Evolutionary conservation across 139 green algal genomes (phyloP).

Genomic region (Auxenochlorella protothecoides): DNA sequence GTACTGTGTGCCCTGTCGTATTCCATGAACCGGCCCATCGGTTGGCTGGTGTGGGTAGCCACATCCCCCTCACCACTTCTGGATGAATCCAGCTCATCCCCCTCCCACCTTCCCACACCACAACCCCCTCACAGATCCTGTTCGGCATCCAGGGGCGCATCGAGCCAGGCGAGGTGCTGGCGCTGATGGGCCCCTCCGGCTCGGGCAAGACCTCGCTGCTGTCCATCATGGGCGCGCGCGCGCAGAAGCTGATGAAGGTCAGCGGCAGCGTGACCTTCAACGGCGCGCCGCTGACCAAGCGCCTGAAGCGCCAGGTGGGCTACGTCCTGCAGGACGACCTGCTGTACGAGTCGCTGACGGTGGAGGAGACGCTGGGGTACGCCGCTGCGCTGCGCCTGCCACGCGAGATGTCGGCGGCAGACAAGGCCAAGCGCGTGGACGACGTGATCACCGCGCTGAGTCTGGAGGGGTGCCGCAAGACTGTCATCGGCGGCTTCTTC

Average conservation of each 20-base stretch:
- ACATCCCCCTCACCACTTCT: not conserved
- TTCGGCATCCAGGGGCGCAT: constrained; percentile 32
- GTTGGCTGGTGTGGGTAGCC: too few species aligned
- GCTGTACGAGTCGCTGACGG: constrained; percentile 66
- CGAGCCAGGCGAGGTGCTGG: constrained; percentile 40
- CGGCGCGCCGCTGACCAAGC: constrained; percentile 48
- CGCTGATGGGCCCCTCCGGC: constrained; percentile 55
- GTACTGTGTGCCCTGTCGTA: too few species aligned
- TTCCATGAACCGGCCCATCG: too few species aligned
- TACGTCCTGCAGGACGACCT: constrained; percentile 84
- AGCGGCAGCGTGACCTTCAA: constrained; percentile 61
- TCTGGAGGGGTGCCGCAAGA: constrained; percentile 65
- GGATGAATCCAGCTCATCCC: not conserved
- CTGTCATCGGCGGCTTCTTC: constrained; percentile 81
- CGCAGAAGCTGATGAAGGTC: constrained; percentile 23
- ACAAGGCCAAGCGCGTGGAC: constrained; percentile 58
- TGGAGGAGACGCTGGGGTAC: constrained; percentile 62
- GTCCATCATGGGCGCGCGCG: constrained; percentile 51
- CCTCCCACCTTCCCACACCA: not conserved
- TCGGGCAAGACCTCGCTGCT: constrained; percentile 74
- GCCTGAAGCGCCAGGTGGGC: constrained; percentile 36
- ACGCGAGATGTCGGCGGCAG: constrained; percentile 35
- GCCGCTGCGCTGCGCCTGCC: constrained; percentile 75
- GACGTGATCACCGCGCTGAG: constrained; percentile 59
- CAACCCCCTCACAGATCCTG: constrained; percentile 30